A percentile compares a stretch with the other conserved stretches of the same genome.
Conservation (phyloP, 2,329 filamentous ascomycete species). For the Tothia fuscella region DNA sequence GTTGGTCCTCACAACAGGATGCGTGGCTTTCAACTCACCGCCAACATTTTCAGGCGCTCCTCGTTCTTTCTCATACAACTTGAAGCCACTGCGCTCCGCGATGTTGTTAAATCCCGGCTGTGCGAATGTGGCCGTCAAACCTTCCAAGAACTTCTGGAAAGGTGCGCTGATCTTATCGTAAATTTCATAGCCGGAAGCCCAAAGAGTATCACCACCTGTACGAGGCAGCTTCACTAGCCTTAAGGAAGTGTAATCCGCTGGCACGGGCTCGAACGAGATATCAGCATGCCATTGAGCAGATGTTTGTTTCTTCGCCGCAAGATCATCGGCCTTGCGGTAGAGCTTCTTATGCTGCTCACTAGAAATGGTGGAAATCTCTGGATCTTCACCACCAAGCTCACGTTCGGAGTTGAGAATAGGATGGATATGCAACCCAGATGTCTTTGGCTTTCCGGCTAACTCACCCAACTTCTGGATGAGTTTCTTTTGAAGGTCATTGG, state of each 20-base stretch:
- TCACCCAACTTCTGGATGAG: conserved; percentile 49
- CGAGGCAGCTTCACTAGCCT: conserved; percentile 43
- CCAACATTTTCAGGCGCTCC: conserved; percentile 45
- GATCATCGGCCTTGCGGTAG: conserved; percentile 20
- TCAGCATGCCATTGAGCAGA: conserved; percentile 41
- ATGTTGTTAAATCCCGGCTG: conserved; percentile 32
- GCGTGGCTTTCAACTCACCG: conserved; percentile 35
- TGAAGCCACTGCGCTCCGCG: conserved; percentile 26
- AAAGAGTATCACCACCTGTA: conserved; percentile 31
- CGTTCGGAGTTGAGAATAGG: conserved; percentile 44
- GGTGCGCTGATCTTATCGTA: conserved; percentile 38
- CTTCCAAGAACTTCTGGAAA: conserved; percentile 37
- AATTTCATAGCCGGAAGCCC: conserved; percentile 29
- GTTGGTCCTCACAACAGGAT: conserved; percentile 49
- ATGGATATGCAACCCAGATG: conserved; percentile 49
- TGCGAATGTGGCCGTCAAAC: conserved; percentile 33
- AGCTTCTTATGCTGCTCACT: conserved; percentile 42
- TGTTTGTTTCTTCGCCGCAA: conserved; percentile 27
- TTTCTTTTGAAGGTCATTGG: conserved; percentile 53
- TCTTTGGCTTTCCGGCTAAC: conserved; percentile 45
- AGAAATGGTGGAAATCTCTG: conserved; percentile 53
- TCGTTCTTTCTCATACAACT: conserved; percentile 35
- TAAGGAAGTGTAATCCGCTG: conserved; percentile 52
- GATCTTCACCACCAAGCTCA: conserved; percentile 43
- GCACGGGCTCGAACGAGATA: conserved; percentile 52